Evolutionary conservation across 2,329 filamentous ascomycete genomes (phyloP), one percentile per base, ranked within the genome.

Genomic region (Dactylonectria estremocensis): DNA sequence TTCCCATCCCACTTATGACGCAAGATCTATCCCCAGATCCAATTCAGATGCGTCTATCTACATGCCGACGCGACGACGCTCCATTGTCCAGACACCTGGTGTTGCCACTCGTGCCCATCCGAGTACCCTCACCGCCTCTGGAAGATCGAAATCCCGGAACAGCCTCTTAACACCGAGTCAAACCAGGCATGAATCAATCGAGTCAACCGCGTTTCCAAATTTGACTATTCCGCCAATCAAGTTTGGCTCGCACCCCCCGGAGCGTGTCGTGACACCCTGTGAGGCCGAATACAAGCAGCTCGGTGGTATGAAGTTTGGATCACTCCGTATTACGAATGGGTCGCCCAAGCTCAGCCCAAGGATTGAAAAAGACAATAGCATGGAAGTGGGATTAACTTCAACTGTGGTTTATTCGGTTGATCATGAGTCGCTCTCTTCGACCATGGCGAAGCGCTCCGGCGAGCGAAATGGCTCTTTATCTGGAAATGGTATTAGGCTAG

Each of bases 251-350:
- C 62, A 75, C 16, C 61, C 66, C 28, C 57, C 66, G 35, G 75
- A 77, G 22, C 73, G 79, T 40, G 77, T 76, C 8, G 72, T 75
- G 14, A 82, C 81, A 9, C 81, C 89, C 0, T 85, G 81, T 46
- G 89, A 90, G 24, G 77, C 82, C 31, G 85, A 88, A n/a, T 91
- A 91, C 72, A 83, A 83, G 66, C 88, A 90, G 52, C 85, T 89
- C 35, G 90, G 90, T 3, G 87, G 84, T 11, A 91, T 90, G 75
- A 90, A 89, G 74, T 85, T 90, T 60, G 90, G 90, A 2, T 88
- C 88, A 2, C 74, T 92, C 56, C 86, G 88, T 40, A 91, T 92
- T 63, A 90, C 83, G 22, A 92, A 92, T 76, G 89, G 88, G 14
- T 81, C 82, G 3, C 89, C 90, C 2, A 77, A 78, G 14, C 78